Evolutionary conservation across 2,329 filamentous ascomycete species (phyloP), one percentile per base, ranked within the genome.

Genomic region (Monosporascus cannonballus): DNA sequence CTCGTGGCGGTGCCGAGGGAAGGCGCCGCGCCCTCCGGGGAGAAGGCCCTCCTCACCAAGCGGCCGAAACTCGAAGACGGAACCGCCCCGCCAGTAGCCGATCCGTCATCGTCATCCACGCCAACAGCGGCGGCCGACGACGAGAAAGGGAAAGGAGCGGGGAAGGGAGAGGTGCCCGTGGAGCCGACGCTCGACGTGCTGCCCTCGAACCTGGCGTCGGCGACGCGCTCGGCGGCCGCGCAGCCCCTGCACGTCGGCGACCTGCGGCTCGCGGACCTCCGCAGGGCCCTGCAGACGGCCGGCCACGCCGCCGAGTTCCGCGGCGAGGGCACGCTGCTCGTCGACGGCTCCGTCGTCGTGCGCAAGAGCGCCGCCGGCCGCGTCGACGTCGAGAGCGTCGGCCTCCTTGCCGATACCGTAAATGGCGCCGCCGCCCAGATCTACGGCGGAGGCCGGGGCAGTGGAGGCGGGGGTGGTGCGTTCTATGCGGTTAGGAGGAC

Each of bases 161-260:
- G 52, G 55, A 34, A 37, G 20, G 47, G 9, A 49, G 34, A 27
- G 18, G 39, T 20, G 39, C 63, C 67, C 2, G 56, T 65, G 14
- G 69, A 79, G 36, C 79, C 80, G 0, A 76, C 72, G 1, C 71
- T 85, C 8, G 78, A 82, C 56, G 68, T 83, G 14, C 66, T 85
- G 4, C 80, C 82, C 4, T 69, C 72, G 8, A 78, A 74, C 53
- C 75, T 92, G 71, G 81, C 85, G 3, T 86, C 89, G 1, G 86
- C 88, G 0, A 86, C 87, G 7, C 80, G 89, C 56, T 86, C 89
- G 3, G 84, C 87, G 3, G 84, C 87, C 36, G 86, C 90, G 0
- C 90, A 93, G 58, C 91, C 94, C 11, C 84, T 99, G 46, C 94
- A 97, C 68, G 94, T 99, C 3, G 94, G 94, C 56, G 94, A 99